Conservation (phyloP, 495 filamentous ascomycete species). For the Penicillium pancosmium region DNA sequence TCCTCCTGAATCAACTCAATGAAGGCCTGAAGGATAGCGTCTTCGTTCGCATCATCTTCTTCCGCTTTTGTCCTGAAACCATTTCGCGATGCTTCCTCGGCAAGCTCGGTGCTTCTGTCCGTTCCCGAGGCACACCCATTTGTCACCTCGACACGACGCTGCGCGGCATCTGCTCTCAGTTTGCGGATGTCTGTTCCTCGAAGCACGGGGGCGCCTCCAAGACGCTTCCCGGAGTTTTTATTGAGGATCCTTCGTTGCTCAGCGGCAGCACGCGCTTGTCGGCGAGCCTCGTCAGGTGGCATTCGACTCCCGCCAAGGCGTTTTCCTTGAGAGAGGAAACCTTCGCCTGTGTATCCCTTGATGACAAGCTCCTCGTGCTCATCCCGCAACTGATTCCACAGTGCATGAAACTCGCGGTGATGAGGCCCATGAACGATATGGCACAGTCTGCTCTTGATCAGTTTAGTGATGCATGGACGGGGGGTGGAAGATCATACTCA, state of each 20-base stretch:
- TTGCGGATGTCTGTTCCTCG: constrained; percentile 73
- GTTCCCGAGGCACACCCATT: constrained; percentile 77
- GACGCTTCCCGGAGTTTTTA: constrained; percentile 68
- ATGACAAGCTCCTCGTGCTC: constrained; percentile 73
- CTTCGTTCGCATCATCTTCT: constrained; percentile 87
- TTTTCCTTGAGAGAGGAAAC: constrained; percentile 77
- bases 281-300: constrained; percentile 73
- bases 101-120: constrained; percentile 56
- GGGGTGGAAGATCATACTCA: constrained; percentile 55
- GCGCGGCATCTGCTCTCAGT: constrained; percentile 73
- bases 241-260: constrained; percentile 65
- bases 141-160: constrained; percentile 65
- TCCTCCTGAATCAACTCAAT: constrained; percentile 87
- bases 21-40: constrained; percentile 83
- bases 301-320: constrained; percentile 70
- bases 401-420: constrained; percentile 75
- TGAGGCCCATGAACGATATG: constrained; percentile 87
- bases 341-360: constrained; percentile 92
- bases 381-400: constrained; percentile 87
- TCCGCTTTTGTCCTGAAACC: constrained; percentile 84
- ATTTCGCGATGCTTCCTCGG: constrained; percentile 68
- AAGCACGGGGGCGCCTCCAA: constrained; percentile 67
- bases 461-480: background rate
- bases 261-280: constrained; percentile 73
- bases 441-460: constrained; percentile 55